phyloP scores from a whole-genome alignment of 2,329 filamentous ascomycete species.

The Hymenotorrendiella dingleyae region DNA sequence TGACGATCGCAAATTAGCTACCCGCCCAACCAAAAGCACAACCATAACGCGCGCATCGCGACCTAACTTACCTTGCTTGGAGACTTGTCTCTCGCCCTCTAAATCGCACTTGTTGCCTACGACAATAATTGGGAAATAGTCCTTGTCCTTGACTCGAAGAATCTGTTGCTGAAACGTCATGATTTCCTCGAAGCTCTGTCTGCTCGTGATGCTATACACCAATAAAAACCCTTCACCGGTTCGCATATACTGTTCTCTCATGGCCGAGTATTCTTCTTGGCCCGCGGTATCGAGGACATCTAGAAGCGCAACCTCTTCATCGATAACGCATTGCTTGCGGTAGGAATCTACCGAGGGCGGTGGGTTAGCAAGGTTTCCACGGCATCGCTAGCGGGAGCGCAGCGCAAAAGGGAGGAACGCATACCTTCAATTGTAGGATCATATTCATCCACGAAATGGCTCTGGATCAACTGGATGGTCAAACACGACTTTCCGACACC shows the following conservation, averaged over 20 bases:
- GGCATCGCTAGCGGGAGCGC: not conserved
- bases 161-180: slow-evolving; percentile 99
- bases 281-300: slow-evolving; percentile 97
- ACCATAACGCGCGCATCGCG: too few relatives aligned
- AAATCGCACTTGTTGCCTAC: slow-evolving; percentile 99
- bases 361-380: not conserved
- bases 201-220: slow-evolving; percentile 96
- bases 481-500: slow-evolving; percentile 98
- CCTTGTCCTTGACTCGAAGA: slow-evolving; percentile 96
- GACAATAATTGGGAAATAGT: slow-evolving; percentile 99
- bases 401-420: slow-evolving; percentile 25
- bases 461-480: slow-evolving; percentile 86
- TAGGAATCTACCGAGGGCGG: slow-evolving; percentile 70
- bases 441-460: slow-evolving; percentile 98
- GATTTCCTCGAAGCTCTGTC: slow-evolving; percentile 97
- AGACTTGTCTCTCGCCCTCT: slow-evolving; percentile 84
- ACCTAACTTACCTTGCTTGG: slow-evolving; percentile 70
- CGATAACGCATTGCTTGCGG: slow-evolving; percentile 98
- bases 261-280: slow-evolving; percentile 98
- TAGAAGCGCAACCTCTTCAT: slow-evolving; percentile 94
- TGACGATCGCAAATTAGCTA: slow-evolving; percentile 7
- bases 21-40: not conserved
- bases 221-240: slow-evolving; percentile 97
- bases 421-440: slow-evolving; percentile 98
- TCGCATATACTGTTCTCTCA: slow-evolving; percentile 99